A percentile compares a stretch with the other conserved stretches of the same genome.
Conservation (phyloP, 768 basidiomycete genomes). For the Daedaleopsis sinensis region DNA sequence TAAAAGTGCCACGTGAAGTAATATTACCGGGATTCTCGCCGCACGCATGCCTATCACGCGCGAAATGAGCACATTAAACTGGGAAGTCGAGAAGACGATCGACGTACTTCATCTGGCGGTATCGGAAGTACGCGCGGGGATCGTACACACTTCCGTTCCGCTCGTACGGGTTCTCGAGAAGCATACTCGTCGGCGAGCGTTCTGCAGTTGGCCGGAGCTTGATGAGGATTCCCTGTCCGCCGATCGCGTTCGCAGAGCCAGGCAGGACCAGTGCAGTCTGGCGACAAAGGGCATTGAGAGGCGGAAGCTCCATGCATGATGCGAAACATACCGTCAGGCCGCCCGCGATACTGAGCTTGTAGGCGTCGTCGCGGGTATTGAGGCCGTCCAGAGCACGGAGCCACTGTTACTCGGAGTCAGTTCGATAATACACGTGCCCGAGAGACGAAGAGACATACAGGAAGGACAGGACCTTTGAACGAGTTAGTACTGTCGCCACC, state of each 20-base stretch:
- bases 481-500: slow-evolving; percentile 50
- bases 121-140: slow-evolving; percentile 51
- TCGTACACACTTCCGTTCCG: slow-evolving; percentile 55
- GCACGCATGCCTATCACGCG: slow-evolving; percentile 16
- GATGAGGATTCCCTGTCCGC: slow-evolving; percentile 77
- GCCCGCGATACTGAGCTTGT: slow-evolving; percentile 69
- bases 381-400: slow-evolving; percentile 76
- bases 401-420: no score
- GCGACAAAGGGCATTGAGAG: no score
- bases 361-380: slow-evolving; percentile 81
- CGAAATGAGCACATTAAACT: no score
- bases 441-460: slow-evolving; percentile 17
- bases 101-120: slow-evolving; percentile 78
- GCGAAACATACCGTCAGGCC: slow-evolving; percentile 60
- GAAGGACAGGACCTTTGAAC: slow-evolving; percentile 35
- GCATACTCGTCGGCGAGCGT: slow-evolving; percentile 70
- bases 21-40: slow-evolving; percentile 57
- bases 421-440: slow-evolving; percentile 21
- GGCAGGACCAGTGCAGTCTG: slow-evolving; percentile 71
- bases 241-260: slow-evolving; percentile 56
- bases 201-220: slow-evolving; percentile 77
- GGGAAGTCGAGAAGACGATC: no score
- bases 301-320: not conserved
- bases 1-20: no score
- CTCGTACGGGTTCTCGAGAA: slow-evolving; percentile 73